Base-by-base conservation (phyloP, 2,329 filamentous ascomycete genomes). In the Pestalotiopsis sp. region DNA sequence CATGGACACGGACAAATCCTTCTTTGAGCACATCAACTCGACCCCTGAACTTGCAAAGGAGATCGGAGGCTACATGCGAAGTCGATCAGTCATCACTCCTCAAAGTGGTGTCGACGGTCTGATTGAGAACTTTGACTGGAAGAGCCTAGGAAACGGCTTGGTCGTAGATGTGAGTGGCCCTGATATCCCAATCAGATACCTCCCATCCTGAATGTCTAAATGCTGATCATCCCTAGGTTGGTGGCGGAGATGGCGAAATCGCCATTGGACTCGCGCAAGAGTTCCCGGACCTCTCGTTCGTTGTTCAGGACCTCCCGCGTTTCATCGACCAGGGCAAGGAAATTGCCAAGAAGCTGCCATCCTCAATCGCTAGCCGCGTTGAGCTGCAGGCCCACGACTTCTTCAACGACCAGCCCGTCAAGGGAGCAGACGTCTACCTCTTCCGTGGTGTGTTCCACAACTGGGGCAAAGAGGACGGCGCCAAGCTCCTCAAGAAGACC, bases 371-470 rank as follows among this genome's bases (percentile, higher is more conserved):
- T 9, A 36, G 31, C 31, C 31, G 31, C 31, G 31, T 36, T 36
- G 31, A 36, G 31, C 31, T 36, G 31, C 31, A 36, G 31, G 31
- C 31, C 9, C 31, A 76, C 56, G 70, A 79, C 66, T 77, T 76
- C 61, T 75, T 76, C 66, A 71, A 73, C 1, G 25, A 36, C 25
- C 73, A 77, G 64, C 73, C 73, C 2, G 52, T 45, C 25, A 66
- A 73, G n/a, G 76, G 71, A 5, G 83, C 80, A 1, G 76, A 80
- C 23, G 76, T 82, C 12, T 87, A 85, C 71, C 77, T 86, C 56
- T 77, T 87, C 70, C 82, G 84, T 36, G 79, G 80, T 68, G 84
- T 87, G 25, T 72, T 87, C 4, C 85, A 87, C 70, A 83, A 86
- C 73, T 87, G 84, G 84, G 31, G 31, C 31, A 36, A 36, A 9